These are phyloP conservation scores for Paramyrothecium sp. DNA, from an alignment of 2,329 filamentous ascomycete genomes.

Conservation along the genomic window DNA sequence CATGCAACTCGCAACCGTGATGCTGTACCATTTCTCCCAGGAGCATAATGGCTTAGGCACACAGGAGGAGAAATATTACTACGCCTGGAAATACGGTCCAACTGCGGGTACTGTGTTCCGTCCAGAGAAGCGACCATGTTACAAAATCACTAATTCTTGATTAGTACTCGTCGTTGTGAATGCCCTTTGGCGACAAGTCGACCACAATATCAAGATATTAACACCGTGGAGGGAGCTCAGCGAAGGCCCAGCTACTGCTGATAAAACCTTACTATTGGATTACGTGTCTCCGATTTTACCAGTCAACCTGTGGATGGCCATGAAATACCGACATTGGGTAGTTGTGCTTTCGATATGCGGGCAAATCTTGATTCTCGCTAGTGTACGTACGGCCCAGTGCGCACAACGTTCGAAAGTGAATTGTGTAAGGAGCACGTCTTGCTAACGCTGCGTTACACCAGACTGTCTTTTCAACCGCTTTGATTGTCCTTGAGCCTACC, in stretches of 20 bases:
- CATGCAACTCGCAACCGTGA: conserved; percentile 15
- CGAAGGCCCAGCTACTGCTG: not conserved
- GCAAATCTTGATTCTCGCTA: not conserved
- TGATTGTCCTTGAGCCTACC: not conserved
- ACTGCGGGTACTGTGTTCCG: not conserved
- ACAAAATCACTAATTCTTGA: no score
- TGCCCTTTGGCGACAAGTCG: not conserved
- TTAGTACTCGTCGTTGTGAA: not conserved
- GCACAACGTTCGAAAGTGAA: no score
- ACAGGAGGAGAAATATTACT: conserved; percentile 11
- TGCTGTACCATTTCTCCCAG: conserved; percentile 18
- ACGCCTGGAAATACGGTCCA: not conserved
- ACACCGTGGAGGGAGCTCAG: not conserved
- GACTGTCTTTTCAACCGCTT: not conserved
- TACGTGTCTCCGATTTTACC: not conserved
- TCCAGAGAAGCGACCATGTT: no score
- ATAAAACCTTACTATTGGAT: not conserved
- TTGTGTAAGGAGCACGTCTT: not conserved
- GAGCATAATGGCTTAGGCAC: conserved; percentile 14
- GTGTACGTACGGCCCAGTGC: not conserved
- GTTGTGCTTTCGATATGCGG: not conserved
- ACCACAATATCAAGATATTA: not conserved
- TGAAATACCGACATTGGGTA: not conserved
- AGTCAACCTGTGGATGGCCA: not conserved
- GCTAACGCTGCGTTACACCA: not conserved